A percentile compares a stretch with the other conserved stretches of the same genome.
Conservation (phyloP, 179 eudicot species). For the Pouteria campechiana region DNA sequence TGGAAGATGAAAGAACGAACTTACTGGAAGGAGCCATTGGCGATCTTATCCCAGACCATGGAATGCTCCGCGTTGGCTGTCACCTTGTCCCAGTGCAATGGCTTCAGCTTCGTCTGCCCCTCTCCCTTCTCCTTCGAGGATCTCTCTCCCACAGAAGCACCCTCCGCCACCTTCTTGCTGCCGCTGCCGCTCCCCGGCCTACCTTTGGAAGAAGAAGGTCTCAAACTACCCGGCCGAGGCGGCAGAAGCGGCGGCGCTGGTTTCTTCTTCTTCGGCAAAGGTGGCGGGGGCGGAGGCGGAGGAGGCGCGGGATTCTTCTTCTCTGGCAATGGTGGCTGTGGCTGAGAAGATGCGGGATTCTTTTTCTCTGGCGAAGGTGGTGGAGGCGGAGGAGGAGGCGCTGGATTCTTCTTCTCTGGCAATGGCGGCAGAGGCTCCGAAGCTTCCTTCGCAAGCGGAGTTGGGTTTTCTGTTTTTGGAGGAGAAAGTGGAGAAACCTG, state of each 20-base stretch:
- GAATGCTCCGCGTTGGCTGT: constrained; percentile 60
- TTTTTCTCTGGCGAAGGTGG: constrained; percentile 8
- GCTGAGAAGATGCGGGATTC: constrained; percentile 33
- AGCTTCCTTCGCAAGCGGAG: constrained; percentile 9
- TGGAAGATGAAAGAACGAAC: neutral
- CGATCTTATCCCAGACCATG: constrained; percentile 77
- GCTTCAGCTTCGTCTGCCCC: constrained; percentile 69
- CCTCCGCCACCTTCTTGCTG: constrained; percentile 14
- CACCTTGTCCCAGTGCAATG: constrained; percentile 94
- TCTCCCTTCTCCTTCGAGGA: constrained; percentile 17
- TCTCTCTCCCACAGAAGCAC: constrained; percentile 23
- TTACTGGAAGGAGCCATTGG: constrained; percentile 78
- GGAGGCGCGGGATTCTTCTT: constrained; percentile 29
- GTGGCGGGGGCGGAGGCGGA: constrained; percentile 24
- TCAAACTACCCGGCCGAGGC: constrained; percentile 9
- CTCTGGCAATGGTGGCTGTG: constrained; percentile 18
- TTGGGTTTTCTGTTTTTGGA: constrained; percentile 1
- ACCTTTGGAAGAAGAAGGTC: constrained; percentile 21
- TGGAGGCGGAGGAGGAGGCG: constrained; percentile 12
- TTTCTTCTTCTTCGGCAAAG: constrained; percentile 6
- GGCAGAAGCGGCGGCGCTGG: constrained; percentile 18
- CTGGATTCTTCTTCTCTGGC: constrained; percentile 3
- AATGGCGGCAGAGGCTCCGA: constrained; percentile 6
- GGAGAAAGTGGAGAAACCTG: neutral
- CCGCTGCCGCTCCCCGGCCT: constrained; percentile 13